A percentile compares a stretch with the other conserved stretches of the same genome.
These are phyloP conservation scores for Austropuccinia psidii DNA, from an alignment of 1,284 basidiomycete species.

Conservation along the genomic window DNA sequence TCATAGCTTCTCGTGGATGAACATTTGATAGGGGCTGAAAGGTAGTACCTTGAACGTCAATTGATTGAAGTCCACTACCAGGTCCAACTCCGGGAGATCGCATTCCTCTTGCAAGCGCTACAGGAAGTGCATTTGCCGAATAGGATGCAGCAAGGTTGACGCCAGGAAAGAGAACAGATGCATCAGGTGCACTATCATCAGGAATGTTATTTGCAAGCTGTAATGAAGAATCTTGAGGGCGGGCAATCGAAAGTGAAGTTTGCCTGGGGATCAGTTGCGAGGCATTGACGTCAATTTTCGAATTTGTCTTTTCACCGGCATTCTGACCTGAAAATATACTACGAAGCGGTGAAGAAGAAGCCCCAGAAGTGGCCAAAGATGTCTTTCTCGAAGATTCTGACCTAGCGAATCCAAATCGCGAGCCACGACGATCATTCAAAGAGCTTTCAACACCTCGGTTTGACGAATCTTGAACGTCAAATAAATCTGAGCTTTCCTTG, in stretches of 20 bases:
- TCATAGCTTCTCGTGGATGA: conserved; percentile 7
- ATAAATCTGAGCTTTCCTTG: not conserved
- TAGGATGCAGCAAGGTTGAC: conserved; percentile 34
- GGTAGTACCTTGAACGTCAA: not conserved
- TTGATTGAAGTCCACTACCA: not conserved
- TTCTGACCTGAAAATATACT: conserved; percentile 22
- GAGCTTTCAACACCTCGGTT: not conserved
- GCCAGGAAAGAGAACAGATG: conserved; percentile 32
- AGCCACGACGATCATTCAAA: conserved; percentile 25
- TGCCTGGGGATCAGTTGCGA: not conserved
- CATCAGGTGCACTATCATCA: conserved; percentile 17
- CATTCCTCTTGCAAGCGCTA: conserved; percentile 18
- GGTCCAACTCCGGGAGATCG: conserved; percentile 19
- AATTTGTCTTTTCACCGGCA: no score
- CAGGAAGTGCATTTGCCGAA: conserved; percentile 34
- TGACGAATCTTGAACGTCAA: not conserved
- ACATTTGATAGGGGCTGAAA: conserved; percentile 7
- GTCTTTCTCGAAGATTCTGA: conserved; percentile 12
- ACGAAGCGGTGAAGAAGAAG: conserved; percentile 29
- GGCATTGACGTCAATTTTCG: no score
- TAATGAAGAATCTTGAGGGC: not conserved
- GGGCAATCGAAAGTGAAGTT: not conserved
- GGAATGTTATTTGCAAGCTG: not conserved
- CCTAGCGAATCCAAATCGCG: conserved; percentile 34
- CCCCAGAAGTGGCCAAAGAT: not conserved